Conservation (phyloP, 106 monocot species). For the Alisma plantagoaquatica region DNA sequence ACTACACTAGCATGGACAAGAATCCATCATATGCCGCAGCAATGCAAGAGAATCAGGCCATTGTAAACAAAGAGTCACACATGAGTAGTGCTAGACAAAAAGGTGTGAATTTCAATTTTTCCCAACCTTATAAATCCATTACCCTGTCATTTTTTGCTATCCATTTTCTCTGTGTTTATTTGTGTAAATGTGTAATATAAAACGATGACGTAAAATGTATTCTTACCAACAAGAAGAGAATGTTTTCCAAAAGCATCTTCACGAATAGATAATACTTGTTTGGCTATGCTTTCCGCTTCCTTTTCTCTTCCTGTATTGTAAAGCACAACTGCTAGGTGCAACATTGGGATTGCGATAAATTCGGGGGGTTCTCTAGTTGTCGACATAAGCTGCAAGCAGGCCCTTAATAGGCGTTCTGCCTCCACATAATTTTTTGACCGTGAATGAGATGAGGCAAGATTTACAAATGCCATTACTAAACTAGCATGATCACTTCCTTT, state of each 20-base stretch:
- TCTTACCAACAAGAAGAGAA: constrained; percentile 78
- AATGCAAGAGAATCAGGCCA: too few species aligned
- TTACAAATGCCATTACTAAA: constrained; percentile 45
- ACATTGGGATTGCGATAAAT: constrained; percentile 56
- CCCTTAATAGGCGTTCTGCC: constrained; percentile 62
- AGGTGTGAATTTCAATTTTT: too few species aligned
- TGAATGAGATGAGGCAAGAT: constrained; percentile 66
- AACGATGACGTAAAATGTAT: too few species aligned
- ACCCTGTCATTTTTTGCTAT: too few species aligned
- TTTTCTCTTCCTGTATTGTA: constrained; percentile 50
- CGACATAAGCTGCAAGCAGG: constrained; percentile 35
- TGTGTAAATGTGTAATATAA: too few species aligned
- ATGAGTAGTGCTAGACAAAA: too few species aligned
- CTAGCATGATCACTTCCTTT: constrained; percentile 65
- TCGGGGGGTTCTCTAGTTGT: constrained; percentile 32
- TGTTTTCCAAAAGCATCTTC: constrained; percentile 59
- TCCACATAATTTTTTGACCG: constrained; percentile 72
- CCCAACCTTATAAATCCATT: too few species aligned
- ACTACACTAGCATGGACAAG: too few species aligned
- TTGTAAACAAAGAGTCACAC: too few species aligned
- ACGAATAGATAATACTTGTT: constrained; percentile 50
- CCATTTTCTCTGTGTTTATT: too few species aligned
- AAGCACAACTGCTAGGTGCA: constrained; percentile 70
- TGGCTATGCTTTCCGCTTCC: constrained; percentile 70
- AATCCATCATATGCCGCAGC: too few species aligned